These are phyloP conservation scores for Ophiostoma pallidulum DNA, from an alignment of 2,329 filamentous ascomycete genomes.

Conservation along the genomic window DNA sequence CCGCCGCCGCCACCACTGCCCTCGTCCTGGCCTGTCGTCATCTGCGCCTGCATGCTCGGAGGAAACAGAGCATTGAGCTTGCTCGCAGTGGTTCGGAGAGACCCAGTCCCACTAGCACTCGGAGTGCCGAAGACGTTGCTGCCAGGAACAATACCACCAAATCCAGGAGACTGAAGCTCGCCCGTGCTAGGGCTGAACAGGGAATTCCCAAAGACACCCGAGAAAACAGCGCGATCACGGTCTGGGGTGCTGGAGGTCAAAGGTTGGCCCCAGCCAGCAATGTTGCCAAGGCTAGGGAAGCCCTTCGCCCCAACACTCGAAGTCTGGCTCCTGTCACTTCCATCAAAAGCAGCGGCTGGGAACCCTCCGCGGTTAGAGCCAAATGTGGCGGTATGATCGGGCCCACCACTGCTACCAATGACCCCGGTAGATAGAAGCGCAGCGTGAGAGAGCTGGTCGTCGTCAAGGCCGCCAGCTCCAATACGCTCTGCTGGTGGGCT, in stretches of 20 bases:
- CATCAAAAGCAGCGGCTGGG: constrained; percentile 43
- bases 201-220: constrained; percentile 63
- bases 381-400: constrained; percentile 41
- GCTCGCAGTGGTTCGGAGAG: constrained; percentile 59
- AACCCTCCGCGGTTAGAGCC: constrained; percentile 45
- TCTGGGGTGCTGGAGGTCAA: constrained; percentile 59
- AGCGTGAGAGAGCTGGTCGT: constrained; percentile 24
- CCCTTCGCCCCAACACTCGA: constrained; percentile 76
- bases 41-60: constrained; percentile 79
- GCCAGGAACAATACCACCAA: constrained; percentile 44
- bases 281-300: constrained; percentile 53
- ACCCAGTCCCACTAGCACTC: constrained; percentile 46
- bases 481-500: constrained; percentile 67
- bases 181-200: constrained; percentile 62
- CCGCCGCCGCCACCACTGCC: constrained; percentile 46
- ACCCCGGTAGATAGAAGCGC: constrained; percentile 16
- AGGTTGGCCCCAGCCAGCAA: constrained; percentile 52
- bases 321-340: constrained; percentile 84
- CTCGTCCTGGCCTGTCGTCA: constrained; percentile 48
- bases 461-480: constrained; percentile 32
- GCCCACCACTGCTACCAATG: constrained; percentile 29
- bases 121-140: constrained; percentile 20
- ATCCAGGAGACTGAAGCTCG: constrained; percentile 67
- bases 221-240: constrained; percentile 48
- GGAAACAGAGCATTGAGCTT: constrained; percentile 86